These are phyloP conservation scores for Conringia planisiliqua DNA, from an alignment of 345 rosid genomes.

Conservation along the genomic window DNA sequence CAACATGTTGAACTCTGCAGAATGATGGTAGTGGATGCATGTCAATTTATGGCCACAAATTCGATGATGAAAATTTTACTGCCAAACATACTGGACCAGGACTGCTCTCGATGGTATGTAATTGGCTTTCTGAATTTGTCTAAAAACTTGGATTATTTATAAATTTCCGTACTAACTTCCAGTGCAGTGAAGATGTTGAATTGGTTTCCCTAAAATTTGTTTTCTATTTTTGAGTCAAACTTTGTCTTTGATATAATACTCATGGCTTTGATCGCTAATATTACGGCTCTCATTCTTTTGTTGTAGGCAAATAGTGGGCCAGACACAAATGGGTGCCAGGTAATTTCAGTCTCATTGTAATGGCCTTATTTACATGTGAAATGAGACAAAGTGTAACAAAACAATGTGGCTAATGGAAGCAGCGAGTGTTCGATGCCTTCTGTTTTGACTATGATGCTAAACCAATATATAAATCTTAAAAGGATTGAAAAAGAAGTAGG, in stretches of 20 bases:
- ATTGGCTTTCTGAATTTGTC: background rate
- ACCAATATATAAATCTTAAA: background rate
- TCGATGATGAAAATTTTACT: conserved; percentile 82
- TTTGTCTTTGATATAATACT: background rate
- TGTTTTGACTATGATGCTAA: background rate
- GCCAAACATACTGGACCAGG: conserved; percentile 99
- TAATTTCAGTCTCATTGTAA: conserved; percentile 16
- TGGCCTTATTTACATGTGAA: background rate
- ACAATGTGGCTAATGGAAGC: background rate
- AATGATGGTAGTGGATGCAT: conserved; percentile 94
- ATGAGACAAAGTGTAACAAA: background rate
- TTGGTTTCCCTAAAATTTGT: background rate
- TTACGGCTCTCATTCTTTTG: background rate
- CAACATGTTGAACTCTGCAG: conserved; percentile 39
- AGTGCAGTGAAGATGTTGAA: background rate
- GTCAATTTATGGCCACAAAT: conserved; percentile 81
- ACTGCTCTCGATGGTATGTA: conserved; percentile 79
- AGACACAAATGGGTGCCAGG: conserved; percentile 88
- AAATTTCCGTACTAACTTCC: background rate
- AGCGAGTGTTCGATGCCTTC: background rate
- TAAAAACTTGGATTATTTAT: background rate
- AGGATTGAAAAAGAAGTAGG: background rate
- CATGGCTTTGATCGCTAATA: conserved; percentile 14
- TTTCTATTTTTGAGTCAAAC: background rate
- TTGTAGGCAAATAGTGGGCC: conserved; percentile 91